A percentile compares a stretch with the other conserved stretches of the same genome.
phyloP scores from a whole-genome alignment of 805 yeast genomes.

The Saturnispora halmiae region DNA sequence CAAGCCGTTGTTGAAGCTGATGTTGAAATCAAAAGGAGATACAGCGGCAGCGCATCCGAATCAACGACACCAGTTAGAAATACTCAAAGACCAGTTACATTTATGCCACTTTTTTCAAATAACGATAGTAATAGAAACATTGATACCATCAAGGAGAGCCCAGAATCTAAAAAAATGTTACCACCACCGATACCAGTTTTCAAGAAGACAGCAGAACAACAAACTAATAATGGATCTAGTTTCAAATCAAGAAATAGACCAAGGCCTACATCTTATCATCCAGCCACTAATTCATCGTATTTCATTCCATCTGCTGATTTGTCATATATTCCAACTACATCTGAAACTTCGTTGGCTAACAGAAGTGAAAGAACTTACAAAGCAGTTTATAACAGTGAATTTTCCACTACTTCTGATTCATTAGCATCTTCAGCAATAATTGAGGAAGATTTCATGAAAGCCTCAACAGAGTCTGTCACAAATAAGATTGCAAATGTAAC shows the following conservation, averaged over 20 bases:
- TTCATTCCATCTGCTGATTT: conserved; percentile 25
- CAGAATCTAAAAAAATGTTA: conserved; percentile 22
- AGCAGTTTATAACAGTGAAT: conserved; percentile 13
- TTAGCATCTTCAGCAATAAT: conserved; percentile 25
- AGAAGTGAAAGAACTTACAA: not conserved
- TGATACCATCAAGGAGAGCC: conserved; percentile 41
- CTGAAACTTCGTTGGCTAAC: conserved; percentile 19
- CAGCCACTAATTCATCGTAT: conserved; percentile 31
- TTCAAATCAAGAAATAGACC: conserved; percentile 43
- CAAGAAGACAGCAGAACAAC: conserved; percentile 24
- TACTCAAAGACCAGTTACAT: conserved; percentile 27
- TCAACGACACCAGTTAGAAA: conserved; percentile 14
- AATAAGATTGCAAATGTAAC: not conserved
- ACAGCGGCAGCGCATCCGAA: conserved; percentile 22
- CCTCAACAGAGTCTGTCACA: not conserved
- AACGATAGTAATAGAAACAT: conserved; percentile 22
- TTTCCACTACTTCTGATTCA: conserved; percentile 14
- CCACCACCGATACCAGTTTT: conserved; percentile 23
- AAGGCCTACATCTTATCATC: conserved; percentile 80
- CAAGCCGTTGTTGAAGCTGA: conserved; percentile 70
- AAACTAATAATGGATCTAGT: conserved; percentile 24
- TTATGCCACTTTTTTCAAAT: conserved; percentile 15
- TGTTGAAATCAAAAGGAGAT: conserved; percentile 27
- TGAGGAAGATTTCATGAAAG: conserved; percentile 19
- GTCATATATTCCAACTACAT: conserved; percentile 23